Evolutionary conservation across 2,329 filamentous ascomycete species (phyloP), one percentile per base, ranked within the genome.

Genomic region (Colletotrichum liriopes): DNA sequence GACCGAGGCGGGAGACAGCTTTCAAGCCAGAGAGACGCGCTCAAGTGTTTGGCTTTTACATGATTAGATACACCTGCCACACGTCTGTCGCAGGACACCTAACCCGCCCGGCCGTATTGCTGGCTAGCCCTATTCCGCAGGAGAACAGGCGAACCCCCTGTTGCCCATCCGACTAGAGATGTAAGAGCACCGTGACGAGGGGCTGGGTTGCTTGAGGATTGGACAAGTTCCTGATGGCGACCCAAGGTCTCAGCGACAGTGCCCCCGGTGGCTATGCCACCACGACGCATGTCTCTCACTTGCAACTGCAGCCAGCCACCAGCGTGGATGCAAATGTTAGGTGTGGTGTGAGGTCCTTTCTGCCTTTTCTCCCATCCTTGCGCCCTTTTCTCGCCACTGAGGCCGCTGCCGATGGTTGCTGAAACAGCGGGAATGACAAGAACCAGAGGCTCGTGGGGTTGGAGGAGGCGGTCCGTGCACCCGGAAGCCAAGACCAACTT

Each of bases 281-380:
- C 20, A 49, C 37, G 43, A 49, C 37, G 51, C 65, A 58, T 71
- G 68, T 71, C 58, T 71, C 49, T 63, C 65, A 49, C 43, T 35
- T 58, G 58, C 43, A 63, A 20, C 6, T 32, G 45, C 41, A 39
- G 45, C 32, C 49, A 49, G 56, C 18, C 49, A 62, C 20, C 37
- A 67, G 26, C 26, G 20, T 18, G 26, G 14, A 35, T 58, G 35
- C n/a, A n/a, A 58, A 56, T 16, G 5, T n/a, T 0, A 37, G 29
- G 20, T 55, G 52, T 37, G 32, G 52, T 56, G 54, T n/a, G 54
- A 56, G 11, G 18, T 39, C 20, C 20, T 39, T 23, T 39, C 20
- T n/a, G 20, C 20, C 20, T 20, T 43, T 41, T 12, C 8, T 14
- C 54, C 14, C 29, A 54, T 35, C 51, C 7, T 35, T 35, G 18